Evolutionary conservation across 2,329 filamentous ascomycete genomes (phyloP), one percentile per base, ranked within the genome.

Genomic region (Ilyonectria destructans): DNA sequence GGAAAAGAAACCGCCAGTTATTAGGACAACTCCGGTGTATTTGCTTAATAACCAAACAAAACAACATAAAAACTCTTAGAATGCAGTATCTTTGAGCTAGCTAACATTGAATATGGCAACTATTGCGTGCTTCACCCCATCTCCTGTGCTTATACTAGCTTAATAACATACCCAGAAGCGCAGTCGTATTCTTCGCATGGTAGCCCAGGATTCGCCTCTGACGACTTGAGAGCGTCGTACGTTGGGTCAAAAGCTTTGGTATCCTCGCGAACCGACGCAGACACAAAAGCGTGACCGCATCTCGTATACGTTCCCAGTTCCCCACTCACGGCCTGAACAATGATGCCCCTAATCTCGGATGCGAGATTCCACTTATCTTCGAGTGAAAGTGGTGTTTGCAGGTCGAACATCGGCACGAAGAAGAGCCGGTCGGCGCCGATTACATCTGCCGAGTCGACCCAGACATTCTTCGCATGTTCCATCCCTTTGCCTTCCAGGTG

Each of bases 221-320:
- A 12, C 1, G 49, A 60, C 15, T 29, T 63, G 8, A 70, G 13
- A 26, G 8, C 45, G n/a, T 60, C 55, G 10, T 66, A 66, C 6
- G 43, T 23, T 1, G 35, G 45, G 6, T 52, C 54, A 49, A 70
- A 69, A 13, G 23, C 26, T 3, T n/a, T 60, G 2, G 68, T 66
- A 6, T 66, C 37, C 37, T 61, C 19, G 1, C n/a, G 26, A 31
- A 66, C 26, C 7, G 3, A 13, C 15, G 10, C 55, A 9, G 57
- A 10, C 7, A 71, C 19, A n/a, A 57, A 55, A 3, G 35, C 62
- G 43, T 71, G 60, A 1, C 67, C 69, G 21, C 67, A 69, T 29
- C 69, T 51, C 21, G 19, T 55, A 54, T 62, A 71, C 2, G 51
- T 62, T 1, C 63, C 67, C 4, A 26, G 9, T 0, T 31, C 46